Conservation (phyloP, 768 basidiomycete species). For the Tricholoma flavovirens region DNA sequence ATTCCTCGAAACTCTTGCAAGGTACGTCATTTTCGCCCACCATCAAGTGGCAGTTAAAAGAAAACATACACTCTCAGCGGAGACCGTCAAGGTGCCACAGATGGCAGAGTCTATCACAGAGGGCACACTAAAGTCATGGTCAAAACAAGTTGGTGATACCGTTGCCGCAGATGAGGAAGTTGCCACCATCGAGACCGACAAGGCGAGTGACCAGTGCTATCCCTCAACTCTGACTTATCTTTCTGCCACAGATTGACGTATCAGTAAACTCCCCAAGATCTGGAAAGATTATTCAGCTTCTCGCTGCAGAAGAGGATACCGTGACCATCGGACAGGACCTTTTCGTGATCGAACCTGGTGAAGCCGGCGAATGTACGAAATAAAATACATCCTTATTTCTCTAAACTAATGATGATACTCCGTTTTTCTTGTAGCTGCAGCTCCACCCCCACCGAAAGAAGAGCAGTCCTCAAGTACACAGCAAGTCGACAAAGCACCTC, state of each 20-base stretch:
- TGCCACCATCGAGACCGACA: conserved; percentile 98
- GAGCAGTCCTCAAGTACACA: conserved; percentile 28
- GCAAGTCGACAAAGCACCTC: conserved; percentile 39
- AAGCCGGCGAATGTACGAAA: conserved; percentile 43
- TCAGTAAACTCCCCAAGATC: conserved; percentile 90
- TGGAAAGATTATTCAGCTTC: conserved; percentile 81
- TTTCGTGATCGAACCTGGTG: conserved; percentile 85
- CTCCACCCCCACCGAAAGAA: conserved; percentile 30
- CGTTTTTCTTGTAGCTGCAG: conserved; percentile 14
- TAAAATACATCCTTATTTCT: conserved; percentile 3
- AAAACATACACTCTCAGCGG: conserved; percentile 36
- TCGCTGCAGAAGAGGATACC: conserved; percentile 90
- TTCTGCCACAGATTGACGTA: conserved; percentile 76
- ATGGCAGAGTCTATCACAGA: conserved; percentile 99
- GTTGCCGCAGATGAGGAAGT: conserved; percentile 94
- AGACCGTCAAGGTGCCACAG: conserved; percentile 92
- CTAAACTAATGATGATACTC: not conserved
- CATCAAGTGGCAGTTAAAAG: not conserved
- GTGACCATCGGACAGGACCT: conserved; percentile 94
- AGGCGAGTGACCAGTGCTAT: conserved; percentile 46
- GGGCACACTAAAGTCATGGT: conserved; percentile 92
- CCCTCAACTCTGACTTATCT: conserved; percentile 6
- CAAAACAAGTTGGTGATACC: conserved; percentile 86
- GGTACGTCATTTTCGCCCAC: conserved; percentile 35
- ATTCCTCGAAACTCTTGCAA: conserved; percentile 63